These are phyloP conservation scores for Coffea eugenioides DNA, from an alignment of 257 asterid species.

Conservation along the genomic window DNA sequence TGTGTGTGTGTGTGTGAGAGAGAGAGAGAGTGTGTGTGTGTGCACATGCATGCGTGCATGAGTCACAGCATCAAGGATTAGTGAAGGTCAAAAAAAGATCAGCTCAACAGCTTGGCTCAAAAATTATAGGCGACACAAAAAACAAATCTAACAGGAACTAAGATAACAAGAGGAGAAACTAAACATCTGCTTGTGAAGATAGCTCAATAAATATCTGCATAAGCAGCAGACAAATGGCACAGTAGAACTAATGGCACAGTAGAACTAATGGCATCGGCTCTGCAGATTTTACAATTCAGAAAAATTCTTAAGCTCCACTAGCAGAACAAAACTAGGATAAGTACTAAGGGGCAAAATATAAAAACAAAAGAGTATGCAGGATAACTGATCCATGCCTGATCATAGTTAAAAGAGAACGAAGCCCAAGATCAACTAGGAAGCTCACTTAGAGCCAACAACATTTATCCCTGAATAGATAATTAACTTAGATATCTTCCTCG, in stretches of 20 bases:
- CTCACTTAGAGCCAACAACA: too few relatives aligned
- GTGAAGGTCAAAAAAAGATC: not conserved
- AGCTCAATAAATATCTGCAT: not conserved
- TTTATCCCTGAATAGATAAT: not conserved
- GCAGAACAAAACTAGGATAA: not conserved
- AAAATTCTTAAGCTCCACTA: not conserved
- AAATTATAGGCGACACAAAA: not conserved
- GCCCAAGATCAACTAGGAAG: not conserved
- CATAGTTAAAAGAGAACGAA: not conserved
- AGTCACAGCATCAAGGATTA: not conserved
- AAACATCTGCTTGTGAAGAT: not conserved
- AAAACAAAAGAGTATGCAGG: not conserved
- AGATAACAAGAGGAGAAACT: not conserved
- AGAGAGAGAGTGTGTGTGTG: not conserved
- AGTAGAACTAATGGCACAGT: not conserved
- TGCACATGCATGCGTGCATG: too few relatives aligned
- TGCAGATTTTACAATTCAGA: not conserved
- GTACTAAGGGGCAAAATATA: not conserved
- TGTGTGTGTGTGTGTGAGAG: not conserved
- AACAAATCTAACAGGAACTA: not conserved
- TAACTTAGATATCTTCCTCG: not conserved
- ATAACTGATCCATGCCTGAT: not conserved
- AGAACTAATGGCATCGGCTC: not conserved
- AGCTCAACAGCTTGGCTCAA: not conserved
- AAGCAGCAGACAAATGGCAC: not conserved